phyloP scores from a whole-genome alignment of 768 basidiomycete genomes.

The Naematelia aurantialba region DNA sequence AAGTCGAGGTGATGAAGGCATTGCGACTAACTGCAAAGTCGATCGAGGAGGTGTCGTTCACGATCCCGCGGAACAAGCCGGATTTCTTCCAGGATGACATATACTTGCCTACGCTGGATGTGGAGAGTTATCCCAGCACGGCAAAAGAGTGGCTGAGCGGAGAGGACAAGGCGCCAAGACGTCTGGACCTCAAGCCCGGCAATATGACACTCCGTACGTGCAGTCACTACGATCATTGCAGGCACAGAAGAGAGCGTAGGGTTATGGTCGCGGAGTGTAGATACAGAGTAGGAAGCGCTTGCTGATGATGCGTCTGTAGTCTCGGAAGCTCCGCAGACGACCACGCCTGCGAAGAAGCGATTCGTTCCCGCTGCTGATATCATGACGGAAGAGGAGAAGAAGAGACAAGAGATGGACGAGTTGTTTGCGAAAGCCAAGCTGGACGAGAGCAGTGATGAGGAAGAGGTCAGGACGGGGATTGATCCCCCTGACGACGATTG shows the following conservation, averaged over 20 bases:
- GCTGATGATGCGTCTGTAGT: conserved; percentile 27
- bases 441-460: conserved; percentile 45
- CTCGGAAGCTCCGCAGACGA: conserved; percentile 48
- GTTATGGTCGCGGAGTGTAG: too few species aligned
- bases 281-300: too few species aligned
- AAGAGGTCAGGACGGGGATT: conserved; percentile 30
- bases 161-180: conserved; percentile 10
- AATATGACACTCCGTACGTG: conserved; percentile 47
- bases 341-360: conserved; percentile 30
- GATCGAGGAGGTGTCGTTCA: conserved; percentile 48
- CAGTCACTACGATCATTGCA: background rate
- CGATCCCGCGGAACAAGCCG: conserved; percentile 49
- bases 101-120: conserved; percentile 45
- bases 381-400: conserved; percentile 48
- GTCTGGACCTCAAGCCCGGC: conserved; percentile 37
- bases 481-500: conserved; percentile 47
- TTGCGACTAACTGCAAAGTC: conserved; percentile 45
- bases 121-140: conserved; percentile 16
- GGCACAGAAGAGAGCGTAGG: too few species aligned
- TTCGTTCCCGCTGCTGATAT: conserved; percentile 35
- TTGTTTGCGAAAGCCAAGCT: conserved; percentile 50
- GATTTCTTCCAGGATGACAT: conserved; percentile 53
- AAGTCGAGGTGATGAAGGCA: conserved; percentile 47
- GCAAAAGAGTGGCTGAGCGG: conserved; percentile 44
- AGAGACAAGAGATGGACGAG: conserved; percentile 45